These are phyloP conservation scores for Escovopsis sp. DNA, from an alignment of 2,329 filamentous ascomycete species.

Conservation along the genomic window DNA sequence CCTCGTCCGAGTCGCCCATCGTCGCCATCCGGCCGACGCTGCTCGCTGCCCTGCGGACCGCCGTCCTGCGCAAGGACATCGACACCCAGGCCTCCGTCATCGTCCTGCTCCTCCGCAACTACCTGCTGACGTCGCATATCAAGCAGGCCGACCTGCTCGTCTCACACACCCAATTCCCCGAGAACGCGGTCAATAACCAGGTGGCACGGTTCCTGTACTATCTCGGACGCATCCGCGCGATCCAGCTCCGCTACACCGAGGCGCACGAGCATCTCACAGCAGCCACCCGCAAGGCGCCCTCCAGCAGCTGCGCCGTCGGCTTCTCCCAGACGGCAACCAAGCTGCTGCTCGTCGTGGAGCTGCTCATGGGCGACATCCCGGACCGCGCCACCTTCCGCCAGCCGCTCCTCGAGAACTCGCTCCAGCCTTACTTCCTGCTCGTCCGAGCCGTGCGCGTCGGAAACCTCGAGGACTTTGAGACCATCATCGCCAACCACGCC, in stretches of 20 bases:
- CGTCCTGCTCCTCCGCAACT: slow-evolving; percentile 86
- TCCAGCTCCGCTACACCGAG: slow-evolving; percentile 93
- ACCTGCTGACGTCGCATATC: slow-evolving; percentile 91
- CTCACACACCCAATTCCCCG: slow-evolving; percentile 87
- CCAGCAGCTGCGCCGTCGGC: slow-evolving; percentile 73
- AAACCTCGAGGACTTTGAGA: slow-evolving; percentile 85
- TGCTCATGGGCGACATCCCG: slow-evolving; percentile 97
- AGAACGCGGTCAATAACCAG: slow-evolving; percentile 93
- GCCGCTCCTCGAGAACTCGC: slow-evolving; percentile 67
- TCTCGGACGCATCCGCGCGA: slow-evolving; percentile 86
- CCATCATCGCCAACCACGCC: slow-evolving; percentile 65
- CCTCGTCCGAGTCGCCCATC: slow-evolving; percentile 75
- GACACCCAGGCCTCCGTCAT: slow-evolving; percentile 97
- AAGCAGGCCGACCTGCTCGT: slow-evolving; percentile 91
- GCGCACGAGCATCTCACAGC: slow-evolving; percentile 88
- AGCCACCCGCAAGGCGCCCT: slow-evolving; percentile 88
- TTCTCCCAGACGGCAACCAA: slow-evolving; percentile 96
- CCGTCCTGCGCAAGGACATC: slow-evolving; percentile 91
- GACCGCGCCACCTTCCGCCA: slow-evolving; percentile 90
- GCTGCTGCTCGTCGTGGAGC: slow-evolving; percentile 87
- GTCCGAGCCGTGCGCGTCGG: slow-evolving; percentile 95
- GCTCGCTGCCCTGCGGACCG: slow-evolving; percentile 76
- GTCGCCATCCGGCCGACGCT: slow-evolving; percentile 76
- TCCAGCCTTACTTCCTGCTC: slow-evolving; percentile 86
- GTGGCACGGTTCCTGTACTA: slow-evolving; percentile 97